Conservation (phyloP, 257 asterid species). For the Gardenia jasminoides region DNA sequence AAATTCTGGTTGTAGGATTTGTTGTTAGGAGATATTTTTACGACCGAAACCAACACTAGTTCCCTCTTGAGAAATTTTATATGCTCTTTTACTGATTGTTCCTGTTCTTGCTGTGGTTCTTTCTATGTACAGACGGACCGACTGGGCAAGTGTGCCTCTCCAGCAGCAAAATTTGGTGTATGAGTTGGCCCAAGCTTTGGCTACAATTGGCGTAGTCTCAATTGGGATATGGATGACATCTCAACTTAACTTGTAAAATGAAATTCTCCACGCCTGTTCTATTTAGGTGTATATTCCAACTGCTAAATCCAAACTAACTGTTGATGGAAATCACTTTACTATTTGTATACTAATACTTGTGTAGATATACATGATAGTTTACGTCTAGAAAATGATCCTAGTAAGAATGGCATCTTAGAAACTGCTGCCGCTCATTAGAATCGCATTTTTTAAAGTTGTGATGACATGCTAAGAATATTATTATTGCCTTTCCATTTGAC, state of each 20-base stretch:
- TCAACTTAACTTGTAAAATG: conserved; percentile 28
- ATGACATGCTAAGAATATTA: no score
- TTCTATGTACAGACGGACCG: conserved; percentile 55
- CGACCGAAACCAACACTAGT: neutral
- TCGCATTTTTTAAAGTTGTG: no score
- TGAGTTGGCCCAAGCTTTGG: conserved; percentile 74
- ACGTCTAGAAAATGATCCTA: no score
- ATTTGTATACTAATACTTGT: neutral
- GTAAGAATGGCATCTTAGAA: no score
- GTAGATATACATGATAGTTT: no score
- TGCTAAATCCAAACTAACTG: neutral
- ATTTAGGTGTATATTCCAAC: neutral
- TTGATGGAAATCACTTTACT: no score
- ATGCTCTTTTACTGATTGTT: neutral
- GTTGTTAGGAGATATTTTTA: neutral
- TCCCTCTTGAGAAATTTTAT: neutral
- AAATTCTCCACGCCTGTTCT: neutral
- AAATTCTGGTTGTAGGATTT: neutral
- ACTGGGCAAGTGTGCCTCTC: conserved; percentile 61
- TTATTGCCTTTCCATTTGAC: no score
- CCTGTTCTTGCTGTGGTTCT: neutral
- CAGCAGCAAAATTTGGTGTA: conserved; percentile 48
- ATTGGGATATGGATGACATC: conserved; percentile 83
- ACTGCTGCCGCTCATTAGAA: no score
- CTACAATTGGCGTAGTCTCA: conserved; percentile 64